Evolutionary conservation across 1,284 basidiomycete species (phyloP).

Genomic region (Retiboletus flavoniger): DNA sequence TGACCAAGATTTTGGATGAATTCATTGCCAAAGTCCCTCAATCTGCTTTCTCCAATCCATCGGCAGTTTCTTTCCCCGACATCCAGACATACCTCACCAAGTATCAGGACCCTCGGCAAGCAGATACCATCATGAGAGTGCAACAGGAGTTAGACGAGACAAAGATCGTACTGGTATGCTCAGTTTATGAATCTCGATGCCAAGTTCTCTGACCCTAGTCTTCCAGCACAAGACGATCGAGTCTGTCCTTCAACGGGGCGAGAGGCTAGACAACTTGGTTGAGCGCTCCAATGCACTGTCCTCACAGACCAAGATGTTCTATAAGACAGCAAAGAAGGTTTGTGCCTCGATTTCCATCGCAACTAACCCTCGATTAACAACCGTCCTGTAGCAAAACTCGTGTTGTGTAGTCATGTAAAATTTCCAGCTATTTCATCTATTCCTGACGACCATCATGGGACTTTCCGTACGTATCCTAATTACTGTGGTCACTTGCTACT

Average conservation of each 20-base stretch:
- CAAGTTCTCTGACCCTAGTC: background rate
- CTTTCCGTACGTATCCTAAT: slow-evolving; percentile 26
- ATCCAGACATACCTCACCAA: slow-evolving; percentile 82
- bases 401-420: slow-evolving; percentile 58
- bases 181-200: background rate
- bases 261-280: slow-evolving; percentile 96
- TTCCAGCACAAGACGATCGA: slow-evolving; percentile 98
- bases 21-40: slow-evolving; percentile 81
- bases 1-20: slow-evolving; percentile 94
- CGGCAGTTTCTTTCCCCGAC: slow-evolving; percentile 68
- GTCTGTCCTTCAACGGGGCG: slow-evolving; percentile 92
- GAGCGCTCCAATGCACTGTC: slow-evolving; percentile 92
- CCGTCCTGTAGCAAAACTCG: slow-evolving; percentile 51
- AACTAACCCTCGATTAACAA: slow-evolving; percentile 7
- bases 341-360: slow-evolving; percentile 21
- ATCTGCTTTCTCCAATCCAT: slow-evolving; percentile 61
- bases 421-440: slow-evolving; percentile 10
- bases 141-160: slow-evolving; percentile 99
- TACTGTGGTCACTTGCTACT: slow-evolving; percentile 14
- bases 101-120: slow-evolving; percentile 98
- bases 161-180: slow-evolving; percentile 87
- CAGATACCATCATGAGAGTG: slow-evolving; percentile 98
- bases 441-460: slow-evolving; percentile 15
- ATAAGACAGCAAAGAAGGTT: slow-evolving; percentile 92
- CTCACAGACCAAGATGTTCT: slow-evolving; percentile 91